phyloP scores from a whole-genome alignment of 768 basidiomycete species.

The Naganishia randhawae region DNA sequence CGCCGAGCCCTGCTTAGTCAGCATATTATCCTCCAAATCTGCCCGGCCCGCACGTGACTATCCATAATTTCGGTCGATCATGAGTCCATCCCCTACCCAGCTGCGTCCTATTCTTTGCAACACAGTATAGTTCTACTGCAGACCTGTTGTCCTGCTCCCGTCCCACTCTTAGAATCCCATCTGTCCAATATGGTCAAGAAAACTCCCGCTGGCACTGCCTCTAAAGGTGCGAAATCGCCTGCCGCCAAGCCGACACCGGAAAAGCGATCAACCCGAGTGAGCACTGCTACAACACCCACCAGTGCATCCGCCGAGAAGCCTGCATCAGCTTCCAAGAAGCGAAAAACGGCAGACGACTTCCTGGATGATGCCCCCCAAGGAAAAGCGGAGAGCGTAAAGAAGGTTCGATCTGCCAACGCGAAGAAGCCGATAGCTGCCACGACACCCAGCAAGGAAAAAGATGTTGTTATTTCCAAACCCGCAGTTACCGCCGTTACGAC shows the following conservation, averaged over 20 bases:
- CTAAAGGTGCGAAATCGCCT: conserved; percentile 5
- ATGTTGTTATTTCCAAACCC: conserved; percentile 28
- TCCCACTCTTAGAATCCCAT: background rate
- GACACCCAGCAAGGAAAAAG: conserved; percentile 25
- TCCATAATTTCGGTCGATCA: conserved; percentile 22
- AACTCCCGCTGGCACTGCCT: background rate
- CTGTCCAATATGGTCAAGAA: conserved; percentile 20
- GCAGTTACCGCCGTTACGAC: conserved; percentile 33
- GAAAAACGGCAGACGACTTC: conserved; percentile 44
- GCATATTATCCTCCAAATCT: too few species aligned
- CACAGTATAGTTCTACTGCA: background rate
- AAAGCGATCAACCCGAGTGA: conserved; percentile 12
- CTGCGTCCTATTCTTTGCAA: background rate
- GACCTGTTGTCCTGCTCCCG: background rate
- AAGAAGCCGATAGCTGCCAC: conserved; percentile 27
- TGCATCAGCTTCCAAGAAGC: conserved; percentile 40
- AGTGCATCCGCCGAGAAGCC: conserved; percentile 25
- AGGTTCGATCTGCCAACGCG: conserved; percentile 26
- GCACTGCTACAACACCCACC: background rate
- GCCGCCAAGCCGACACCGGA: conserved; percentile 5
- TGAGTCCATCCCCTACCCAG: background rate
- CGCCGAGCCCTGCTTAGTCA: background rate
- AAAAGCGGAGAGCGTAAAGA: conserved; percentile 33
- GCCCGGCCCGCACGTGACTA: conserved; percentile 20
- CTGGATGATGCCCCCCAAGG: conserved; percentile 35